Evolutionary conservation across 805 yeast genomes (phyloP), one percentile per base, ranked within the genome.

Genomic region (Candida anglica): DNA sequence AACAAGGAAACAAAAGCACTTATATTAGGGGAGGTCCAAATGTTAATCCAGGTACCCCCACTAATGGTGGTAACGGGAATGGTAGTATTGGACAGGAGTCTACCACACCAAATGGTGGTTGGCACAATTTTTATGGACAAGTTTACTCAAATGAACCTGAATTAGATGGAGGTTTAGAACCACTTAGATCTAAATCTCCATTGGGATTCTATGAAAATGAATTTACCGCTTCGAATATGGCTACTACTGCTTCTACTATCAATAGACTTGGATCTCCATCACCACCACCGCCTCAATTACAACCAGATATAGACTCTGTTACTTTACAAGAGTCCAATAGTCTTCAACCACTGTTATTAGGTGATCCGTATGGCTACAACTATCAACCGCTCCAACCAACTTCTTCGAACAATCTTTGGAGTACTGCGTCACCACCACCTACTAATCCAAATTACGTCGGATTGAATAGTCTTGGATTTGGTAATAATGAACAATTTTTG

Each of bases 71-170:
- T 11, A 13, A 27, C 13, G 20, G 15, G 8, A 21, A 30, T 15
- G 22, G 17, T 4, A 24, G 11, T 18, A 16, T 5, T 6, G 28
- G 22, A 23, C 19, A 11, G 5, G 14, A 15, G 10, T 26, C 28
- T 26, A 17, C 28, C 10, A 17, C 10, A 15, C 17, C 9, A 26
- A 32, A 32, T 32, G 27, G 13, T 24, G 29, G 28, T 7, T 41
- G 44, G 44, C 30, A 30, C 14, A 28, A 33, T 18, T 32, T 22
- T 16, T 50, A 48, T 28, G 36, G 42, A 7, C 42, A 42, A 19
- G 52, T 48, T 5, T 50, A 49, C 33, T 38, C 48, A 10, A 34
- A 39, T 15, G 47, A 44, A 5, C 17, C 26, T 28, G n/a, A n/a
- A n/a, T n/a, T n/a, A n/a, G 30, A 25, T 13, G 34, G 25, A 11